Evolutionary conservation across 176 grass and related monocot species (phyloP).

Genomic region (Leersia perrieri): DNA sequence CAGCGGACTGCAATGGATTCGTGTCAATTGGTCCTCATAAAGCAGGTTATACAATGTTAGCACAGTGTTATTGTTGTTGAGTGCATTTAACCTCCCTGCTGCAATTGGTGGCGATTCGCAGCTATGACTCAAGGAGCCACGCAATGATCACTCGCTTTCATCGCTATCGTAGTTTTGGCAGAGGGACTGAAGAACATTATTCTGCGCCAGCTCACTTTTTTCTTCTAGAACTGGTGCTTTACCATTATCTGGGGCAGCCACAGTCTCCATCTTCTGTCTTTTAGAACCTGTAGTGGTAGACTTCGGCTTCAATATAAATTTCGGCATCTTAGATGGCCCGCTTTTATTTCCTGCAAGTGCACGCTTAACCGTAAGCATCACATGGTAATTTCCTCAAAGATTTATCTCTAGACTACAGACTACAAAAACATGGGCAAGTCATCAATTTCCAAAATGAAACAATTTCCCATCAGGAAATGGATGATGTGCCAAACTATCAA

Average conservation of each 20-base stretch:
- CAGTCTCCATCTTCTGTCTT: slow-evolving; percentile 25
- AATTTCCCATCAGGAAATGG: too few relatives aligned
- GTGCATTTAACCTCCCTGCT: background rate
- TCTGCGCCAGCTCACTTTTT: background rate
- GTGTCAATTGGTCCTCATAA: background rate
- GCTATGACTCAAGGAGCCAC: background rate
- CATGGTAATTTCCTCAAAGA: background rate
- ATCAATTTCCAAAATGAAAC: too few relatives aligned
- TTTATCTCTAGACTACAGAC: too few relatives aligned
- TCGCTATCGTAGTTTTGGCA: slow-evolving; percentile 49
- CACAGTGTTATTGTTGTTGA: background rate
- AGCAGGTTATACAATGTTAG: background rate
- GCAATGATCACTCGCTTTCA: slow-evolving; percentile 38
- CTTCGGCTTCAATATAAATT: slow-evolving; percentile 54
- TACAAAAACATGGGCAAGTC: background rate
- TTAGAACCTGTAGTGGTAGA: background rate
- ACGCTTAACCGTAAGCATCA: slow-evolving; percentile 15
- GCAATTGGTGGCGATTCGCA: background rate
- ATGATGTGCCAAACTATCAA: too few relatives aligned
- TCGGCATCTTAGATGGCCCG: slow-evolving; percentile 34
- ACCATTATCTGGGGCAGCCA: background rate
- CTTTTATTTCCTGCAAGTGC: slow-evolving; percentile 32
- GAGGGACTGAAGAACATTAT: slow-evolving; percentile 52
- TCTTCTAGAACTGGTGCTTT: slow-evolving; percentile 9
- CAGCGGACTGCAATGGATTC: background rate